These are phyloP conservation scores for Cystofilobasidium macerans DNA, from an alignment of 768 basidiomycete genomes.

Conservation along the genomic window DNA sequence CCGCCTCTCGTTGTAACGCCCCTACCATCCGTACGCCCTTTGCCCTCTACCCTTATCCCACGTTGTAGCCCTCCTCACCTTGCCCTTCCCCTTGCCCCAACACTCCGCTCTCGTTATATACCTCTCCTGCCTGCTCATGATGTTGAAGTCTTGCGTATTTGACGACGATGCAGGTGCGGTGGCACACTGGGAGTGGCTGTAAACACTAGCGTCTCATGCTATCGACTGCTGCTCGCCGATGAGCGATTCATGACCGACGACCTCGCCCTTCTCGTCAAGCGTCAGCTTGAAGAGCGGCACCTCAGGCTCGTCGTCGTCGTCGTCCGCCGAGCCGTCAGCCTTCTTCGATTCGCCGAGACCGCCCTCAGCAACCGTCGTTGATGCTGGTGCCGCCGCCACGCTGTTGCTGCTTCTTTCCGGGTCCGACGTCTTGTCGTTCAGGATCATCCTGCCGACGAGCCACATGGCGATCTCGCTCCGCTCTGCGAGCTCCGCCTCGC, in stretches of 20 bases:
- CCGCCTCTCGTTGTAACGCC: not conserved
- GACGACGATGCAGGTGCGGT: too few relatives aligned
- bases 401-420: constrained; percentile 37
- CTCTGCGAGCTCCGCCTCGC: constrained; percentile 64
- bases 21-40: not conserved
- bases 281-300: constrained; percentile 24
- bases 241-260: constrained; percentile 1
- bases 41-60: too few relatives aligned
- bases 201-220: not conserved
- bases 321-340: constrained; percentile 21
- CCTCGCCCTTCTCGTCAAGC: constrained; percentile 11
- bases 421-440: constrained; percentile 33
- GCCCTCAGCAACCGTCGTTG: not conserved
- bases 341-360: constrained; percentile 38
- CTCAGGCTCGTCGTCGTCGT: constrained; percentile 25
- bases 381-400: constrained; percentile 25
- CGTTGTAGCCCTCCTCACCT: not conserved
- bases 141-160: too few relatives aligned
- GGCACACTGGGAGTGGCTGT: too few relatives aligned
- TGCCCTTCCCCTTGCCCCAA: too few relatives aligned
- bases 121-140: not conserved
- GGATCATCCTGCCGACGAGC: constrained; percentile 69
- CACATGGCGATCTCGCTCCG: constrained; percentile 78
- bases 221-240: constrained; percentile 7
- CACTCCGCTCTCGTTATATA: too few relatives aligned